These are phyloP conservation scores for Diaporthe humulicola DNA, from an alignment of 2,329 filamentous ascomycete genomes.

Conservation along the genomic window DNA sequence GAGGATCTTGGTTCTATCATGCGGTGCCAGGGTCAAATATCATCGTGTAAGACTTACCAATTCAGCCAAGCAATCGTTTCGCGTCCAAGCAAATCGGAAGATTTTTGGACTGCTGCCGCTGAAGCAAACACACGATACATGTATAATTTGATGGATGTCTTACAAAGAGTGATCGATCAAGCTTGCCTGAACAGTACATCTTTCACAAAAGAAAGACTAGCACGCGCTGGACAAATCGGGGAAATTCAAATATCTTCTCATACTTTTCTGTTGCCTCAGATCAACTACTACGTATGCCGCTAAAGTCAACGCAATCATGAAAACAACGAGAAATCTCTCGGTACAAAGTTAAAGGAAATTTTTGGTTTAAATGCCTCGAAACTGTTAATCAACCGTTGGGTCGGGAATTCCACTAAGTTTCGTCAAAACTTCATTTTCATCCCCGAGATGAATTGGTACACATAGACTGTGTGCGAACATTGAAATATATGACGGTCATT, in stretches of 20 bases:
- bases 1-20: not conserved
- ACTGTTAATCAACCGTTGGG: not conserved
- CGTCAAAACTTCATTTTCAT: not conserved
- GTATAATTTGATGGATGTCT: not conserved
- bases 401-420: too few relatives aligned
- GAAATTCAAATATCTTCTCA: not conserved
- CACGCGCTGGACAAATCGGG: too few relatives aligned
- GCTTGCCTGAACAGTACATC: not conserved
- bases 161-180: not conserved
- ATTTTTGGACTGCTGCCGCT: not conserved
- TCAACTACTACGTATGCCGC: not conserved
- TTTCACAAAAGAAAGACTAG: too few relatives aligned
- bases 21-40: not conserved
- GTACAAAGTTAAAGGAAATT: not conserved
- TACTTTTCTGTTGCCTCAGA: not conserved
- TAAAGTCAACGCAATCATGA: not conserved
- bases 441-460: not conserved
- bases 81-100: not conserved
- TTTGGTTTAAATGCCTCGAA: too few relatives aligned
- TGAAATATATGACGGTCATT: not conserved
- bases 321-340: not conserved
- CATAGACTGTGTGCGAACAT: not conserved
- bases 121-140: not conserved
- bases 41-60: not conserved
- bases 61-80: not conserved